Evolutionary conservation across 1,284 basidiomycete species (phyloP), one percentile per base, ranked within the genome.

Genomic region (Cryptococcus sp.): DNA sequence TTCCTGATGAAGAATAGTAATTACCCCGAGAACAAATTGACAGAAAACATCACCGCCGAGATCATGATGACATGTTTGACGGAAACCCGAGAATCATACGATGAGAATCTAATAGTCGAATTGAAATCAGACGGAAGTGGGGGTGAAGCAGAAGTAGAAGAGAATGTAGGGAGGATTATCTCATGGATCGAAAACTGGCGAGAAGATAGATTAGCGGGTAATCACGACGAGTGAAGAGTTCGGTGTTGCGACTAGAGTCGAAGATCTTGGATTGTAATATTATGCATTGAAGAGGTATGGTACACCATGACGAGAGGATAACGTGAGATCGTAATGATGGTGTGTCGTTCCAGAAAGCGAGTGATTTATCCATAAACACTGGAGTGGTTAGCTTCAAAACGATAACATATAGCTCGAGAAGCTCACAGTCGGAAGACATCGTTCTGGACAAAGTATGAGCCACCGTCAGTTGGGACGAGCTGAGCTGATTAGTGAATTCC

Each of bases 31-130:
- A 89, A 90, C 72, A 99, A 99, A 79, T 91, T 98, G 8, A 88
- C 94, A 72, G 96, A 98, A 77, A 99, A 99, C 75, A 95, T 98
- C 76, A 87, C 94, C 66, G 93, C 94, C 7, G 95, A 99, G 78
- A 98, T 99, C 72, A 97, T 98, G 94, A 83, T 90, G 68, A 86
- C 93, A 37, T 87, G 96, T 31, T 79, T 89, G 7, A 88, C 90
- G 46, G 95, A 98, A 74, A 94, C 95, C 2, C 81, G 85, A 38
- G 84, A 86, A 42, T 89, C 89, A 0, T 99, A 98, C 74, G 83
- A 86, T 0, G 73, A 82, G 30, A 87, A 91, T 73, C 89, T 95
- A 60, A 83, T 98, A 35, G 87, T 98, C 30, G 90, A 92, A 72
- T 81, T 98, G 31, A 76, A 81, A 59, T 92, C 89, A 70, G 88